Conservation (phyloP, 2,329 filamentous ascomycete species). For the Neurospora crassa region DNA sequence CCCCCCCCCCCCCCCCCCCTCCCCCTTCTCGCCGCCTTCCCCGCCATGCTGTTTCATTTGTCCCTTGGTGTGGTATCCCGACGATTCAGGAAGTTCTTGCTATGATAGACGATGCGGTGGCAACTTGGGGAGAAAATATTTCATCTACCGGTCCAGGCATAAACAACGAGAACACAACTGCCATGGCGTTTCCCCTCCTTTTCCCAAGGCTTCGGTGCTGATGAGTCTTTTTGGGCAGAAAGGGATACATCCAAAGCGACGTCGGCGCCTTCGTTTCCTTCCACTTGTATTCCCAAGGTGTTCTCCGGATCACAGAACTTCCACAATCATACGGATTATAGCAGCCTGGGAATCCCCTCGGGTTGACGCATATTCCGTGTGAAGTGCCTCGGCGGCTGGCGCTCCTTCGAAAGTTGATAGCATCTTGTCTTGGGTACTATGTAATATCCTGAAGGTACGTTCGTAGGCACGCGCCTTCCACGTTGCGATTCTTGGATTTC, state of each 20-base stretch:
- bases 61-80: neutral
- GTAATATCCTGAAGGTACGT: slow-evolving; percentile 15
- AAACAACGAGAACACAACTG: neutral
- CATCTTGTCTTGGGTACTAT: slow-evolving; percentile 12
- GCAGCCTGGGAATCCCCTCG: neutral
- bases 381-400: neutral
- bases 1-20: neutral
- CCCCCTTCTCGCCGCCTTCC: neutral
- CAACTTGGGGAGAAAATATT: neutral
- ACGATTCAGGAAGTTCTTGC: neutral
- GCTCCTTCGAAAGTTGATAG: neutral
- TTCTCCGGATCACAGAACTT: neutral
- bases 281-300: neutral
- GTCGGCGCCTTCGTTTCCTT: neutral
- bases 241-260: slow-evolving; percentile 3
- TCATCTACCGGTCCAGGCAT: neutral
- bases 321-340: neutral
- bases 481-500: slow-evolving; percentile 5
- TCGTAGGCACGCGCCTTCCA: slow-evolving; percentile 7
- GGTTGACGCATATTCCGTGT: neutral
- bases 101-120: neutral
- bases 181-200: neutral
- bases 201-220: slow-evolving; percentile 4
- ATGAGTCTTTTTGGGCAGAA: slow-evolving; percentile 13
- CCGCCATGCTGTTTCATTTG: neutral